Evolutionary conservation across 2,329 filamentous ascomycete genomes (phyloP), one percentile per base, ranked within the genome.

Genomic region (Ophiocordyceps camponoti-leonardi): DNA sequence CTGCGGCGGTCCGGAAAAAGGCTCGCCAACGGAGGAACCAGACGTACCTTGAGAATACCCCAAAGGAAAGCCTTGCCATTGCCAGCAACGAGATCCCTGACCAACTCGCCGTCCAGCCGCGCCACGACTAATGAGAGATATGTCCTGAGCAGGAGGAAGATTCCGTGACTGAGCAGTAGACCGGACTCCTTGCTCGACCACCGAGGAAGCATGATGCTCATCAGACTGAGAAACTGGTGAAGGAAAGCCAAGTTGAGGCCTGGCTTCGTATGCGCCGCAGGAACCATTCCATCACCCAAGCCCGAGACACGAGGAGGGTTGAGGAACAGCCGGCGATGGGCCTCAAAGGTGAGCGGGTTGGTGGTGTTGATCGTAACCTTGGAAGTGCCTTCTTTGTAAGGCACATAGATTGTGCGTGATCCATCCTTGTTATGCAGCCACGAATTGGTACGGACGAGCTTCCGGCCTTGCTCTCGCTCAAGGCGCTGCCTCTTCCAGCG

Each of bases 161-260:
- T 71, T 18, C 85, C 83, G 57, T 98, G 92, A 56, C 87, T 92
- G 50, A 94, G 64, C 28, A 98, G 69, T 50, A 98, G 66, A 1
- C 88, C 90, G 0, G 90, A 88, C 67, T 96, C 92, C 61, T 98
- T 98, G 61, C 87, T 94, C 16, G 82, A 82, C 83, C 90, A 94
- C 50, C 90, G 72, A 6, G 92, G 92, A 50, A 98, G 84, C 86
- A 96, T 94, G 58, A 98, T 96, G 64, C 87, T 95, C 67, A 96
- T 78, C 46, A 98, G 67, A 57, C 90, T 95, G 44, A 96, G 72
- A 55, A 98, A 96, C 63, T 98, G 92, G 61, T 98, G 92, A 45
- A 98, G 64, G 56, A 98, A 98, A 12, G 92, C 92, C 48, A 98
- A 72, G 58, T 98, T 98, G 37, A 98, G 67, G 0, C 92, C 92